Base-by-base conservation (phyloP, 208 protist species). In the Crithidia expoeki region DNA sequence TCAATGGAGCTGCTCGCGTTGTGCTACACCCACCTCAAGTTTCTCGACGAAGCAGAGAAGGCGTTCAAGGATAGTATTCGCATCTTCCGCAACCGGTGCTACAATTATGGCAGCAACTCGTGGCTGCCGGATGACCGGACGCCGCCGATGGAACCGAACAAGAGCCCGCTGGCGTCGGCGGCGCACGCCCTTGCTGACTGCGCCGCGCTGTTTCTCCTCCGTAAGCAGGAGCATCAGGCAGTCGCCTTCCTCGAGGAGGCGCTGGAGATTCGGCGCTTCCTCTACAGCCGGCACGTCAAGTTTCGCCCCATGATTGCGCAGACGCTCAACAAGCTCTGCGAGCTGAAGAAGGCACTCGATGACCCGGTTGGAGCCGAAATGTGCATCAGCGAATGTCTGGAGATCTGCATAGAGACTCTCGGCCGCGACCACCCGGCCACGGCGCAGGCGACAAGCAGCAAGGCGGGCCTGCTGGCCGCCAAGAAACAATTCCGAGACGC, bases 281-380 rank as follows among this genome's bases (percentile, higher is more conserved):
- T 96, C 21, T 96, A 96, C 81, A 83, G 28, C 46, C 72, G 82
- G 0, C 85, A 94, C 65, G 67, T 84, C 49, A 94, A 93, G 78
- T 96, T 84, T 73, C 80, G 86, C 33, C 89, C 92, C 32, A 94
- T 96, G 71, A 96, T 96, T 75, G 92, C 92, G 44, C 92, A 96
- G 72, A 96, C 92, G 33, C 80, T 96, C 16, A 94, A 93, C 79
- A 96, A 96, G 62, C 77, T 96, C 17, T 90, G 83, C 64, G 92
- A 96, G 68, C 74, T 96, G 30, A 90, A 91, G 57, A 94, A 94
- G 70, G 67, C 85, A 14, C 82, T 93, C 25, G 81, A 90, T 67
- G 92, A 96, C 67, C 71, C 77, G 21, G 82, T 85, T 2, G 92
- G 89, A 11, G 92, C 92, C 23, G 92, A 96, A 69, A 84, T 94